Evolutionary conservation across 2,329 filamentous ascomycete species (phyloP).

Genomic region (Alternaria infectoria): DNA sequence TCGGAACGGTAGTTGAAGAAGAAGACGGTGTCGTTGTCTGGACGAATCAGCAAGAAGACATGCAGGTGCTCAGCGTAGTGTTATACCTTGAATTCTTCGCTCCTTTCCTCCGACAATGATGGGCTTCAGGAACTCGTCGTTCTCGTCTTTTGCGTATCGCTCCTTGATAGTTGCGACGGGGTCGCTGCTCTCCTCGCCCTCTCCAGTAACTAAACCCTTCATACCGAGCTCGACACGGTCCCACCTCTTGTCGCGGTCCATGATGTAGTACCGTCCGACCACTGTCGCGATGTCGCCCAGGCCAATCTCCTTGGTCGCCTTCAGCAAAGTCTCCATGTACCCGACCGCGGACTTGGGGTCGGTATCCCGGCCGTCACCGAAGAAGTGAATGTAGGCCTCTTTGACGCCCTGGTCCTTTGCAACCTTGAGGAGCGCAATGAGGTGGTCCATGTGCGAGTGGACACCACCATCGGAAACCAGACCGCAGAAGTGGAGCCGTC

Average conservation of each 20-base stretch:
- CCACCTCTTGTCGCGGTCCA: slow-evolving; percentile 99
- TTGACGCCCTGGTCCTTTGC: slow-evolving; percentile 88
- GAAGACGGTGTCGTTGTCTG: slow-evolving; percentile 92
- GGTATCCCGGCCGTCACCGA: slow-evolving; percentile 95
- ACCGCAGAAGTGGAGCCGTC: slow-evolving; percentile 88
- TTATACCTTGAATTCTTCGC: slow-evolving; percentile 77
- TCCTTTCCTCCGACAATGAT: slow-evolving; percentile 93
- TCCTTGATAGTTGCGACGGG: slow-evolving; percentile 86
- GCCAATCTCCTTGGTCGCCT: slow-evolving; percentile 82
- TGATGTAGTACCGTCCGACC: slow-evolving; percentile 95
- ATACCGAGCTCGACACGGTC: slow-evolving; percentile 89
- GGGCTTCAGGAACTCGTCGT: slow-evolving; percentile 96
- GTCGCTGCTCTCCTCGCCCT: slow-evolving; percentile 85
- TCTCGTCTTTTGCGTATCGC: slow-evolving; percentile 86
- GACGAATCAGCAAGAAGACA: slow-evolving; percentile 35
- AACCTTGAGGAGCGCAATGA: slow-evolving; percentile 84
- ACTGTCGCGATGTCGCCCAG: slow-evolving; percentile 88
- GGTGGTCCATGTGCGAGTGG: slow-evolving; percentile 93
- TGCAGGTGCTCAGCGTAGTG: slow-evolving; percentile 30
- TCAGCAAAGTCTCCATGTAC: slow-evolving; percentile 86
- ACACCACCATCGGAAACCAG: slow-evolving; percentile 96
- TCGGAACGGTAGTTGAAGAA: slow-evolving; percentile 99
- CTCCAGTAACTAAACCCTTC: slow-evolving; percentile 82
- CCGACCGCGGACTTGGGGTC: slow-evolving; percentile 91
- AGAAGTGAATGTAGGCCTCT: slow-evolving; percentile 98